Evolutionary conservation across 495 filamentous ascomycete species (phyloP).

Genomic region (Penicillium angulare): DNA sequence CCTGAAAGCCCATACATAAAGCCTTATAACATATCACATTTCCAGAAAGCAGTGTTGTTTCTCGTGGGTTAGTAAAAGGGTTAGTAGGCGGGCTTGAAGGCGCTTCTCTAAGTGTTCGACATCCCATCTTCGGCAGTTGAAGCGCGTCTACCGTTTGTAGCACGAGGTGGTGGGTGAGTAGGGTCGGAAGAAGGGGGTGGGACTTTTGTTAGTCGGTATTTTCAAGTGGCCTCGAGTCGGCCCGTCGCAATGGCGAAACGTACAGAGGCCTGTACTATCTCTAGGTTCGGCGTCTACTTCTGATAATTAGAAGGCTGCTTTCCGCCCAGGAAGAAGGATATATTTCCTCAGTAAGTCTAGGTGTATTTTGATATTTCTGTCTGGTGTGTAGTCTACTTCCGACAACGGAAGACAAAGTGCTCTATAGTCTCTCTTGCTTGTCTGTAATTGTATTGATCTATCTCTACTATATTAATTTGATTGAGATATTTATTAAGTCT

Average conservation of each 20-base stretch:
- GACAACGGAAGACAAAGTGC: constrained; percentile 36
- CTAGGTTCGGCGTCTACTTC: constrained; percentile 31
- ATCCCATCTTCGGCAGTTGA: constrained; percentile 4
- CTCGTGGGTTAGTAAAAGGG: constrained; percentile 1
- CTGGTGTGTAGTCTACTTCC: constrained; percentile 26
- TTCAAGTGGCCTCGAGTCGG: constrained; percentile 29
- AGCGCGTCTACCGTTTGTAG: neutral
- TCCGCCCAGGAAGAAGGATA: constrained; percentile 32
- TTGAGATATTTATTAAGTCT: constrained; percentile 35
- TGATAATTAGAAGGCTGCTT: constrained; percentile 29
- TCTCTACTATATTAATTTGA: constrained; percentile 23
- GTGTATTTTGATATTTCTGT: constrained; percentile 34
- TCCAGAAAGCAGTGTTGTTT: neutral
- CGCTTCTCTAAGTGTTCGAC: constrained; percentile 1
- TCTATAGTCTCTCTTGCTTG: constrained; percentile 33
- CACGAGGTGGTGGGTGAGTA: neutral
- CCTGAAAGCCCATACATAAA: neutral
- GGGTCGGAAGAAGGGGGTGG: constrained; percentile 1
- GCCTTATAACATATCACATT: neutral
- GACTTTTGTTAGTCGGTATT: constrained; percentile 11
- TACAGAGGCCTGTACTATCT: constrained; percentile 35
- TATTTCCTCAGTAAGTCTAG: constrained; percentile 27
- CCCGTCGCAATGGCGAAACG: constrained; percentile 34
- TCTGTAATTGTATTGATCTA: constrained; percentile 27
- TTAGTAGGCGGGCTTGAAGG: constrained; percentile 2